Percentiles rank a stretch among this genome's conserved stretches.
Evolutionary conservation across 805 yeast species (phyloP).

Genomic region (Tetrapisispora arboricola): DNA sequence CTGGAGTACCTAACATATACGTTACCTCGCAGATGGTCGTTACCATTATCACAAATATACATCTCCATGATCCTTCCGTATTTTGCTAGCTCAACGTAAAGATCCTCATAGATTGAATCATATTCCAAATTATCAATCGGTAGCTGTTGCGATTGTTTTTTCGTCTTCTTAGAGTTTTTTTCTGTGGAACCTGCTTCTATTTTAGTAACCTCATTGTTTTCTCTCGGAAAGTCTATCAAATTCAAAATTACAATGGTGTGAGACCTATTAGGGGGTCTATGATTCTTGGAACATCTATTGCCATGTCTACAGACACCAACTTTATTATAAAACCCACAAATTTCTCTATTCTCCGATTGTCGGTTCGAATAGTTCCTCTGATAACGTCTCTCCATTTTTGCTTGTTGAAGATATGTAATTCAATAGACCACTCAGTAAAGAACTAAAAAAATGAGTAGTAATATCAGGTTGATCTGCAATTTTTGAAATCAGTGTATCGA

Average conservation of each 20-base stretch:
- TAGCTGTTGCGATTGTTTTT: conserved; percentile 7
- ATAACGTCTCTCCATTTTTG: neutral
- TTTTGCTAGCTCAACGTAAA: conserved; percentile 50
- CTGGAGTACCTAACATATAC: conserved; percentile 59
- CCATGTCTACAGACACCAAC: conserved; percentile 95
- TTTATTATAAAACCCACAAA: conserved; percentile 47
- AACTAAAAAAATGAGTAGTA: no score
- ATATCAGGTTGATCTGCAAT: no score
- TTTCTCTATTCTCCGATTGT: neutral
- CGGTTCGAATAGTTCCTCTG: neutral
- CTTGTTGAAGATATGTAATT: no score
- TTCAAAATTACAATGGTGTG: conserved; percentile 51
- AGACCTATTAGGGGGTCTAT: conserved; percentile 56
- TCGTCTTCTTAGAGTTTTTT: neutral
- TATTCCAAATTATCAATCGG: conserved; percentile 29
- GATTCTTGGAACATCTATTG: conserved; percentile 68
- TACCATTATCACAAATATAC: conserved; percentile 73
- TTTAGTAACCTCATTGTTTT: conserved; percentile 31
- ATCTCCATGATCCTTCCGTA: conserved; percentile 48
- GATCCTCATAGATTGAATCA: conserved; percentile 59
- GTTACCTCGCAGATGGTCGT: conserved; percentile 76
- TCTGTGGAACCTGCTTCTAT: neutral
- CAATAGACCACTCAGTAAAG: no score
- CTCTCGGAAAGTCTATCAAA: conserved; percentile 37
- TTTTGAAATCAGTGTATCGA: no score